Evolutionary conservation across 768 basidiomycete species (phyloP).

Genomic region (Hydnomerulius pinastri): DNA sequence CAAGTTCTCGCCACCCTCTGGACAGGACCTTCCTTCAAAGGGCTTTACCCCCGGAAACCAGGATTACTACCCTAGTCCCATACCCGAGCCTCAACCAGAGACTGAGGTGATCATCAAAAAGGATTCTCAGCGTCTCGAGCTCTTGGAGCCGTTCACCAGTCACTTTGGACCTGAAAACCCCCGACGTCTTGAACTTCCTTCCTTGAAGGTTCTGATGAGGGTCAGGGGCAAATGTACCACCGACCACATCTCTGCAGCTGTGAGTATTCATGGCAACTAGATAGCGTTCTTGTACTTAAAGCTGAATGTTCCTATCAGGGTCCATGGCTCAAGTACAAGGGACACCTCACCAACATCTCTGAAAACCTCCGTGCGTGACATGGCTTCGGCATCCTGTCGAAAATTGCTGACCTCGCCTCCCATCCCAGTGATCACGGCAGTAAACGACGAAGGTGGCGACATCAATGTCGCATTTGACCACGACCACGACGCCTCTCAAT

Average conservation of each 20-base stretch:
- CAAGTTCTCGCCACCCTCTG: slow-evolving; percentile 81
- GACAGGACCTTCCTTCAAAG: slow-evolving; percentile 77
- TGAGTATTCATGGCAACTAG: slow-evolving; percentile 36
- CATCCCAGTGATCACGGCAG: slow-evolving; percentile 84
- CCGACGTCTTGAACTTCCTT: slow-evolving; percentile 72
- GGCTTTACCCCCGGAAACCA: slow-evolving; percentile 79
- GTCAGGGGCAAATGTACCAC: slow-evolving; percentile 99
- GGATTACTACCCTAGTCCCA: slow-evolving; percentile 77
- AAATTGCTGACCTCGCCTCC: slow-evolving; percentile 5
- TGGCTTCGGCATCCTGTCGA: neutral
- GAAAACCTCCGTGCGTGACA: slow-evolving; percentile 81
- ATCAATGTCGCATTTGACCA: slow-evolving; percentile 91
- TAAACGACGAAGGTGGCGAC: slow-evolving; percentile 93
- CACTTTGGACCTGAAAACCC: slow-evolving; percentile 60
- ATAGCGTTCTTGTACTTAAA: slow-evolving; percentile 1
- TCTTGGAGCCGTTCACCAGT: slow-evolving; percentile 81
- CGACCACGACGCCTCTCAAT: slow-evolving; percentile 46
- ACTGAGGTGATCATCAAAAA: slow-evolving; percentile 76
- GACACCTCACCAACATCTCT: slow-evolving; percentile 93
- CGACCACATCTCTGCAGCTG: slow-evolving; percentile 97
- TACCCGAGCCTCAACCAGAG: slow-evolving; percentile 73
- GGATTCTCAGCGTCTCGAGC: slow-evolving; percentile 82
- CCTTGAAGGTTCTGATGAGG: slow-evolving; percentile 82
- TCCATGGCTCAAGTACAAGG: slow-evolving; percentile 99
- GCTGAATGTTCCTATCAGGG: slow-evolving; percentile 51